phyloP scores from a whole-genome alignment of 1,139 yeast species.

The Suhomyces yuchorum region DNA sequence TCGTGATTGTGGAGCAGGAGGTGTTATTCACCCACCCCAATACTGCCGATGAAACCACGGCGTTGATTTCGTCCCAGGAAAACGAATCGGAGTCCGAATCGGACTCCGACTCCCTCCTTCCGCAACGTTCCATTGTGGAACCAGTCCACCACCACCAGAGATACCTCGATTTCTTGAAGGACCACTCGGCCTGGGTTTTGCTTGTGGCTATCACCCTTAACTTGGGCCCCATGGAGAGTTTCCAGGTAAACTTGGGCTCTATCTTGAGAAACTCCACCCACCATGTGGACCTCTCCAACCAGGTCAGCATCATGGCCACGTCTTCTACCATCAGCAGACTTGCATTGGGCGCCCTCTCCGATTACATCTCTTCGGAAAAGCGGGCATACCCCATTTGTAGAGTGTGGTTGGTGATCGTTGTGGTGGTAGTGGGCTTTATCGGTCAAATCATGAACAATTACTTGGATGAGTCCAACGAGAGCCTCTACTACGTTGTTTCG shows the following conservation, averaged over 20 bases:
- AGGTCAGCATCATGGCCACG: conserved; percentile 43
- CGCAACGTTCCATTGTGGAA: conserved; percentile 37
- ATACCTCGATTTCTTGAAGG: conserved; percentile 55
- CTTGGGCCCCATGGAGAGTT: conserved; percentile 87
- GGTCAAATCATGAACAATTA: conserved; percentile 38
- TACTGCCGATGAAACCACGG: conserved; percentile 25
- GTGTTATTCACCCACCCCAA: conserved; percentile 32
- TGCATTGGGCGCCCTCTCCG: conserved; percentile 66
- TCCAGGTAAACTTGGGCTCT: conserved; percentile 81
- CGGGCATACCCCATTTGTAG: conserved; percentile 36
- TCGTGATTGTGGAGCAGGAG: conserved; percentile 64
- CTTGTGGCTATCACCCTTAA: conserved; percentile 64
- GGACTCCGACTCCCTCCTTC: conserved; percentile 19
- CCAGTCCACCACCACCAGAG: conserved; percentile 51
- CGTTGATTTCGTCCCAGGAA: conserved; percentile 20
- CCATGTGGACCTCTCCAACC: conserved; percentile 50
- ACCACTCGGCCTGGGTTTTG: conserved; percentile 66
- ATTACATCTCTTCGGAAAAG: conserved; percentile 41
- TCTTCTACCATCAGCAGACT: conserved; percentile 53
- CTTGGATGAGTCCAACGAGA: conserved; percentile 7
- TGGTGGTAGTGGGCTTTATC: conserved; percentile 44
- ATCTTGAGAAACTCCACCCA: conserved; percentile 39
- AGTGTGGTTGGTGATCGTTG: conserved; percentile 45
- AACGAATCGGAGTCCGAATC: conserved; percentile 17
- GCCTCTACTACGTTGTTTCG: conserved; percentile 42